phyloP scores from a whole-genome alignment of 2,329 filamentous ascomycete species.

The Aspergillus latus region DNA sequence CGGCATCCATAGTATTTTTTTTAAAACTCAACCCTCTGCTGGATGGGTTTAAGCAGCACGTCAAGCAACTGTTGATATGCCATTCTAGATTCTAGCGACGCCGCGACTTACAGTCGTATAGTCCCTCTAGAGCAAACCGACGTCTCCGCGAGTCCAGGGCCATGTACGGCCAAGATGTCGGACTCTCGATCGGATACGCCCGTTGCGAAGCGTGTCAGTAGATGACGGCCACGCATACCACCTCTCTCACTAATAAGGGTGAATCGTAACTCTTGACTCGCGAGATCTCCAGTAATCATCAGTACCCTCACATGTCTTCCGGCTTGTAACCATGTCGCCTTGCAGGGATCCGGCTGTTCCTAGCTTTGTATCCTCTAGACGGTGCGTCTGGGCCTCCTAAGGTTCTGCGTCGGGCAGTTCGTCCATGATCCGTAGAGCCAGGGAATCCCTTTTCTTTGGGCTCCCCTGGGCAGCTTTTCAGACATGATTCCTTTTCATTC shows the following conservation, averaged over 20 bases:
- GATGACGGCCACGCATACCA: not conserved
- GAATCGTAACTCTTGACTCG: not conserved
- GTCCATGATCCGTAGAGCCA: not conserved
- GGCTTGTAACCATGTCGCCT: not conserved
- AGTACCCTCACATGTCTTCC: not conserved
- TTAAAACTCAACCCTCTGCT: not conserved
- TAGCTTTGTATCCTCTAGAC: not conserved
- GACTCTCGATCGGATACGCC: not conserved
- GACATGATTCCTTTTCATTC: slow-evolving; percentile 3
- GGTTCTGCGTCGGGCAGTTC: not conserved
- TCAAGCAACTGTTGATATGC: not conserved
- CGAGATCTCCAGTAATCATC: not conserved
- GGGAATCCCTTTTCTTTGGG: not conserved
- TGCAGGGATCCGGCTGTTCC: not conserved
- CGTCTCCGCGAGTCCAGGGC: not conserved
- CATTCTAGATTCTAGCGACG: not conserved
- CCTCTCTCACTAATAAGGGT: not conserved
- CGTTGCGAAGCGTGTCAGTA: not conserved
- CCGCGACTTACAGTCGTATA: not conserved
- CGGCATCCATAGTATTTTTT: not conserved
- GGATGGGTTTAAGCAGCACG: not conserved
- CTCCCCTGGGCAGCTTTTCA: not conserved
- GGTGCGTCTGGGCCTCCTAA: not conserved
- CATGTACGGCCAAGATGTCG: not conserved
- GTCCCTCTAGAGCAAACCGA: not conserved